Conservation (phyloP, 2,329 filamentous ascomycete species). For the Verticillium longisporum region DNA sequence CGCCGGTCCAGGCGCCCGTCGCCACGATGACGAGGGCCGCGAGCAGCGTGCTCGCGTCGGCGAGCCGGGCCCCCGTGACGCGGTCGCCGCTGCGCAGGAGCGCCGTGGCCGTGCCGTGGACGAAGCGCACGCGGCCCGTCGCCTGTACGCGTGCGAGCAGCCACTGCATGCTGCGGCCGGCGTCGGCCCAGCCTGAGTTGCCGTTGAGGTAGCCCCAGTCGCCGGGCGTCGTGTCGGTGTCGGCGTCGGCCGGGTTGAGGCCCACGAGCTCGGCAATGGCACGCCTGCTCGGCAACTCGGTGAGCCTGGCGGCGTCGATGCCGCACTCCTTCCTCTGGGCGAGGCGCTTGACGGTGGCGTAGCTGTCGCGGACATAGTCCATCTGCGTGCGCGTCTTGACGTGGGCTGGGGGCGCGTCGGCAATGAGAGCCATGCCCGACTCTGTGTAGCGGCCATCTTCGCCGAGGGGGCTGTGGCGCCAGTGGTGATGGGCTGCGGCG, state of each 20-base stretch:
- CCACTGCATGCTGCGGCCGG: conserved; percentile 62
- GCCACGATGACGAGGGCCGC: conserved; percentile 75
- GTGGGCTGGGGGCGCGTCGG: conserved; percentile 19
- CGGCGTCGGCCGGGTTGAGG: conserved; percentile 13
- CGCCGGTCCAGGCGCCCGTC: conserved; percentile 79
- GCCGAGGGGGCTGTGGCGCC: conserved; percentile 57
- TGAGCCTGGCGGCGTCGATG: conserved; percentile 29
- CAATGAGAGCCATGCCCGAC: conserved; percentile 60
- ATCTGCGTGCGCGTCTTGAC: conserved; percentile 38
- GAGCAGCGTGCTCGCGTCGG: conserved; percentile 36
- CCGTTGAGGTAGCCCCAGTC: conserved; percentile 69
- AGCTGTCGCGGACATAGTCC: conserved; percentile 52
- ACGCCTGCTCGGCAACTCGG: conserved; percentile 34
- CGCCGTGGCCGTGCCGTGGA: conserved; percentile 41
- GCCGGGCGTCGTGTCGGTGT: conserved; percentile 43
- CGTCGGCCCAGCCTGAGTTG: conserved; percentile 74
- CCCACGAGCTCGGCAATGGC: conserved; percentile 31
- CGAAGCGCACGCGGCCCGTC: conserved; percentile 48
- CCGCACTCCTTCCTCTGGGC: conserved; percentile 30
- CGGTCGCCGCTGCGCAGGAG: conserved; percentile 19
- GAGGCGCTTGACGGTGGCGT: conserved; percentile 52
- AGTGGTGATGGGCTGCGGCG: conserved; percentile 60
- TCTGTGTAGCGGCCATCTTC: conserved; percentile 63
- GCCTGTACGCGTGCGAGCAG: conserved; percentile 47
- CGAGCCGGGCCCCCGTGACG: conserved; percentile 46